Conservation (phyloP, 352 stramenopile genomes). For the Globisporangium paroecandrum region DNA sequence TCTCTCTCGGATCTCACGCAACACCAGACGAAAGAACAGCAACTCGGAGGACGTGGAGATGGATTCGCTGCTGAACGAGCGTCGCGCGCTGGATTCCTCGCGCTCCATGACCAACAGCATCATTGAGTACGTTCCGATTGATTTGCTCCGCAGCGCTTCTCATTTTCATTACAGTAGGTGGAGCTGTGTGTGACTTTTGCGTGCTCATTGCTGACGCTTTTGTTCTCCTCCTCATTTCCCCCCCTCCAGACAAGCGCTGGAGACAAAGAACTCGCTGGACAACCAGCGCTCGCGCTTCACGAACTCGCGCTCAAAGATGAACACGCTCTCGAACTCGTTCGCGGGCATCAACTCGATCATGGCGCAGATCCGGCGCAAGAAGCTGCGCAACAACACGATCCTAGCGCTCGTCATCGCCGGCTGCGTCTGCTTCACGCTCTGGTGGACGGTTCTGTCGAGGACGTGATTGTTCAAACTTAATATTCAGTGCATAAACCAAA, state of each 20-base stretch:
- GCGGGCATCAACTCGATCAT: conserved; percentile 95
- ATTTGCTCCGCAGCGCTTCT: not conserved
- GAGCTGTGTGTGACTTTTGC: not conserved
- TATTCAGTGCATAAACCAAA: not conserved
- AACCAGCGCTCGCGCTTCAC: conserved; percentile 88
- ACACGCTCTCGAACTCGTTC: conserved; percentile 87
- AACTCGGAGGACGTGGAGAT: conserved; percentile 65
- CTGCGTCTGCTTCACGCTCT: conserved; percentile 97
- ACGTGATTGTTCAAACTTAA: conserved; percentile 29
- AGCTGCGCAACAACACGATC: conserved; percentile 97
- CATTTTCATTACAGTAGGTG: too few species aligned
- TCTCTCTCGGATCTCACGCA: not conserved
- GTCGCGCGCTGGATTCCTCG: conserved; percentile 74
- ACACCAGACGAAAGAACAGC: conserved; percentile 36
- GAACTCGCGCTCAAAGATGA: conserved; percentile 80
- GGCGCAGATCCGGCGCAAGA: conserved; percentile 95
- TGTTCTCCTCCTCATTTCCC: not conserved
- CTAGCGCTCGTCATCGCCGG: conserved; percentile 93
- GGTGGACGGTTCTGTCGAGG: conserved; percentile 87
- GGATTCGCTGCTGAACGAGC: conserved; percentile 78
- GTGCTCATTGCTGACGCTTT: not conserved
- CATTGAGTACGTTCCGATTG: conserved; percentile 51
- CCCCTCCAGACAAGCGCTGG: conserved; percentile 65
- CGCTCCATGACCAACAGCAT: conserved; percentile 79
- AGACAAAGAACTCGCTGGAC: conserved; percentile 83